A percentile compares a stretch with the other conserved stretches of the same genome.
Evolutionary conservation across 768 basidiomycete genomes (phyloP).

Genomic region (Auricularia sp.): DNA sequence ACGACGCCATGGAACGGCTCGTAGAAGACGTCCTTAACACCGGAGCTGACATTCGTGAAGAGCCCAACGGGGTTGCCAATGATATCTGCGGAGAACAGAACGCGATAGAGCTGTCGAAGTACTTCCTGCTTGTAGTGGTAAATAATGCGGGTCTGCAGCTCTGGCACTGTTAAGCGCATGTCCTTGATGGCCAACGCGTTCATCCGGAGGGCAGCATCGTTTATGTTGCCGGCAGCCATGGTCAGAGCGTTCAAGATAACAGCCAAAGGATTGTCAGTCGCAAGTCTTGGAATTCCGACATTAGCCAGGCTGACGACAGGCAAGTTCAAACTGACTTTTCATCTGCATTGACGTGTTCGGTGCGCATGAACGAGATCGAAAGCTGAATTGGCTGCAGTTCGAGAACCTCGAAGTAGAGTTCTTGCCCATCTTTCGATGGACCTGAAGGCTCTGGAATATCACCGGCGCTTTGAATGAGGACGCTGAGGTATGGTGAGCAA

Average conservation of each 20-base stretch:
- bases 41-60: slow-evolving; percentile 96
- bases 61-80: slow-evolving; percentile 93
- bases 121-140: slow-evolving; percentile 94
- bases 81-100: slow-evolving; percentile 97
- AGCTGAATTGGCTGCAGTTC: slow-evolving; percentile 91
- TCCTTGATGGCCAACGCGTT: slow-evolving; percentile 93
- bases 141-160: slow-evolving; percentile 72
- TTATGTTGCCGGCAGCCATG: slow-evolving; percentile 95
- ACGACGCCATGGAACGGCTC: slow-evolving; percentile 96
- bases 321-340: slow-evolving; percentile 57
- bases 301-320: not conserved
- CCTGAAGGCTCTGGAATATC: slow-evolving; percentile 62
- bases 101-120: slow-evolving; percentile 87
- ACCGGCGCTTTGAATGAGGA: slow-evolving; percentile 61
- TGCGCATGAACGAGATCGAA: slow-evolving; percentile 93
- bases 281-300: slow-evolving; percentile 13
- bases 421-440: slow-evolving; percentile 53
- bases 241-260: slow-evolving; percentile 90
- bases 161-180: slow-evolving; percentile 77
- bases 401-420: slow-evolving; percentile 91
- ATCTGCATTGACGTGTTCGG: slow-evolving; percentile 85
- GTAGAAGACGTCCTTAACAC: slow-evolving; percentile 96
- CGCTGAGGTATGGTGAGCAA: slow-evolving; percentile 27
- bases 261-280: slow-evolving; percentile 74
- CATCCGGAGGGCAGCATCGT: slow-evolving; percentile 88